phyloP scores from a whole-genome alignment of 805 yeast species.

The Candida nemodendra region DNA sequence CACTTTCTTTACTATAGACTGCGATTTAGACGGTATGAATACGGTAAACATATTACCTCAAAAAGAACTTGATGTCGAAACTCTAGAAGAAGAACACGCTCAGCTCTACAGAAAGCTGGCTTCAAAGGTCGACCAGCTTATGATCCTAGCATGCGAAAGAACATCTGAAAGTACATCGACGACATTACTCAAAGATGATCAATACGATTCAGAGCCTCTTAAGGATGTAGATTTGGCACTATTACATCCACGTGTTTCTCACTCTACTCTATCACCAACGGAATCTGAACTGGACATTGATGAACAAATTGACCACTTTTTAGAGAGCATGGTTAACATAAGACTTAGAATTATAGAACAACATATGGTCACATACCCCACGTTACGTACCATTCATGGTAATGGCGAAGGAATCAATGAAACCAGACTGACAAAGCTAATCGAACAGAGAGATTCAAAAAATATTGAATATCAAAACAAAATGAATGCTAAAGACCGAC shows the following conservation, averaged over 20 bases:
- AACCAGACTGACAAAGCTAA: constrained; percentile 5
- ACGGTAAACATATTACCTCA: too few relatives aligned
- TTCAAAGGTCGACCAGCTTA: constrained; percentile 32
- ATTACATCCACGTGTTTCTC: constrained; percentile 8
- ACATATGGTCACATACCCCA: constrained; percentile 24
- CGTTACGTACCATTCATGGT: constrained; percentile 20
- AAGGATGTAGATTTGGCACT: constrained; percentile 14
- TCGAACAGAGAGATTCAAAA: constrained; percentile 13
- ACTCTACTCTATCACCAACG: not conserved
- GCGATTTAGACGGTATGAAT: too few relatives aligned
- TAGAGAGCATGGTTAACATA: constrained; percentile 19
- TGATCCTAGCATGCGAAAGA: constrained; percentile 18
- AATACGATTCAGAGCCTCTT: constrained; percentile 6
- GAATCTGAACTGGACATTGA: constrained; percentile 3
- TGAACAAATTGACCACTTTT: constrained; percentile 10
- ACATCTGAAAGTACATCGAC: too few relatives aligned
- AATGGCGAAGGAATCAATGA: constrained; percentile 15
- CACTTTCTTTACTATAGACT: too few relatives aligned
- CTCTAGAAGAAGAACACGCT: constrained; percentile 31
- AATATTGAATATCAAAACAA: constrained; percentile 9
- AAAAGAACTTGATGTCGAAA: too few relatives aligned
- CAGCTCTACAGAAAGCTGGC: constrained; percentile 33
- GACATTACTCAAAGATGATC: constrained; percentile 2
- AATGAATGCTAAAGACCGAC: constrained; percentile 1
- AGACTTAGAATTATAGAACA: constrained; percentile 22